These are phyloP conservation scores for Hebeloma cylindrosporum DNA, from an alignment of 768 basidiomycete genomes.

Conservation along the genomic window DNA sequence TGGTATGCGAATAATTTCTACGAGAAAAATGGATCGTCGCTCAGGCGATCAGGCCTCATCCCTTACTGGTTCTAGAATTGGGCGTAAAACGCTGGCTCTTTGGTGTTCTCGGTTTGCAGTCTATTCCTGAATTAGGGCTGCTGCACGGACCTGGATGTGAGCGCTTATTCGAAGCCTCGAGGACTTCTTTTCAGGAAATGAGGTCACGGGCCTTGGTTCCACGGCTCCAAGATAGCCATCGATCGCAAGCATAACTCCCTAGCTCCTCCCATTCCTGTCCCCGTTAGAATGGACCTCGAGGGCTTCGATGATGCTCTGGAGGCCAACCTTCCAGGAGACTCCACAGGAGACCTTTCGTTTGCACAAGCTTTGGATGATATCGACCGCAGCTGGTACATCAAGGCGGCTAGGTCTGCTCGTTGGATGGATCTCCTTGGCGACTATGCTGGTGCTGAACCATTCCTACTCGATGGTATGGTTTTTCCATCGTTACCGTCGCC, in stretches of 20 bases:
- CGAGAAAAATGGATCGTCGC: too few species aligned
- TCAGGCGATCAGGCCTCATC: too few species aligned
- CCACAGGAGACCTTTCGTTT: neutral
- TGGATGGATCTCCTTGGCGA: slow-evolving; percentile 73
- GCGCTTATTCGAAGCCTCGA: slow-evolving; percentile 5
- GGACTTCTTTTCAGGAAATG: neutral
- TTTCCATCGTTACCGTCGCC: slow-evolving; percentile 4
- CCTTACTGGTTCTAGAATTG: too few species aligned
- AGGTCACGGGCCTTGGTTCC: too few species aligned
- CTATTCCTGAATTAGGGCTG: neutral
- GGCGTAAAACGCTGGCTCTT: too few species aligned
- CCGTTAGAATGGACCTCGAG: slow-evolving; percentile 10
- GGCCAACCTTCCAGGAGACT: neutral
- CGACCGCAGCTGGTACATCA: slow-evolving; percentile 20
- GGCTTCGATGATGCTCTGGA: neutral
- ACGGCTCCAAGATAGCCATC: neutral
- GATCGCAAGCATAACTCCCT: neutral
- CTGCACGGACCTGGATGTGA: neutral
- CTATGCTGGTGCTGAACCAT: slow-evolving; percentile 66
- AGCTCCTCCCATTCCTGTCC: neutral
- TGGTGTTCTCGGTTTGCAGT: neutral
- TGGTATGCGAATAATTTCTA: too few species aligned
- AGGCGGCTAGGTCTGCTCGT: slow-evolving; percentile 17
- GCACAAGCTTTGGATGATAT: neutral
- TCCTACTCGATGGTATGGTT: slow-evolving; percentile 59